phyloP scores from a whole-genome alignment of 495 filamentous ascomycete genomes.

The Hypoxylon crocopeplum region DNA sequence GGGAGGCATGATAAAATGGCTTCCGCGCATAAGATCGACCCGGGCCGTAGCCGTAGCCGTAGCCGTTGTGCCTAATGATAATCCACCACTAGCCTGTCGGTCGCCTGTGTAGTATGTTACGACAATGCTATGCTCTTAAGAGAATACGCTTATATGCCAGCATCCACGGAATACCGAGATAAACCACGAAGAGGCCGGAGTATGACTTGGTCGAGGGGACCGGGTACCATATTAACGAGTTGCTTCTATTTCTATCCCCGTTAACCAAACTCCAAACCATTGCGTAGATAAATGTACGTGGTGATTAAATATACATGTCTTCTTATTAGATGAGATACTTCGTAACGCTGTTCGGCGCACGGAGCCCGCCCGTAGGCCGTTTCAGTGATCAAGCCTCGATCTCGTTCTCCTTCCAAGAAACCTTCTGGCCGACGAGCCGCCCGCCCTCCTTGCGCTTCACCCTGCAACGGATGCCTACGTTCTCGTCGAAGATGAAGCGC shows the following conservation, averaged over 20 bases:
- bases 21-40: background rate
- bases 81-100: too few relatives aligned
- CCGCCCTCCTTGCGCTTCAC: slow-evolving; percentile 89
- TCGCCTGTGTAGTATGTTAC: too few relatives aligned
- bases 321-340: too few relatives aligned
- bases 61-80: too few relatives aligned
- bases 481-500: slow-evolving; percentile 90
- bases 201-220: background rate
- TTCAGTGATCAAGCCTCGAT: slow-evolving; percentile 55
- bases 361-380: too few relatives aligned
- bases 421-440: slow-evolving; percentile 62
- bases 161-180: background rate
- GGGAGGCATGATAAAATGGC: too few relatives aligned
- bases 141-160: background rate
- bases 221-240: slow-evolving; percentile 1
- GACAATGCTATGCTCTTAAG: too few relatives aligned
- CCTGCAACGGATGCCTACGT: slow-evolving; percentile 86
- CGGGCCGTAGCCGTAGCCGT: too few relatives aligned
- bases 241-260: slow-evolving; percentile 4
- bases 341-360: too few relatives aligned
- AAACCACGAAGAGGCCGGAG: background rate
- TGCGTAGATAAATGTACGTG: background rate
- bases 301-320: slow-evolving; percentile 56
- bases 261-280: slow-evolving; percentile 9
- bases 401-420: slow-evolving; percentile 58